These are phyloP conservation scores for Artemisia annua DNA, from an alignment of 129 eudicot species.

Conservation along the genomic window DNA sequence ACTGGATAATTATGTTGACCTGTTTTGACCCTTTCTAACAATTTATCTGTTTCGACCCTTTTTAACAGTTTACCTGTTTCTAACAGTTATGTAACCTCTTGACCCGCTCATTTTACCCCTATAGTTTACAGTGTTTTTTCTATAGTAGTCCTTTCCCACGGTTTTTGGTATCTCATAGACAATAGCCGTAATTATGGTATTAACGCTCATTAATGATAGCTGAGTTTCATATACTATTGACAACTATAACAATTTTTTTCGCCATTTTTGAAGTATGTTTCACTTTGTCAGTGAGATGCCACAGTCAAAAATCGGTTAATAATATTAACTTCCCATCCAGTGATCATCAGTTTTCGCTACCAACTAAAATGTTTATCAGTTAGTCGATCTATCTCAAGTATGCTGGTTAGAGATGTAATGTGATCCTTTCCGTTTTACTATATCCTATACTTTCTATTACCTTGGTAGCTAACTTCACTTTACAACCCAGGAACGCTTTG, in stretches of 20 bases:
- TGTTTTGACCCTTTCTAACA: too few species aligned
- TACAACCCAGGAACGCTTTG: constrained; percentile 71
- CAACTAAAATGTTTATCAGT: neutral
- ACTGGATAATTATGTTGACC: too few species aligned
- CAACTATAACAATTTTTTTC: neutral
- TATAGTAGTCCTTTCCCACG: too few species aligned
- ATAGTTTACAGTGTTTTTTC: too few species aligned
- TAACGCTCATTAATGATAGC: neutral
- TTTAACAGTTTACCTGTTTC: too few species aligned
- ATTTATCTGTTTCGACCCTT: neutral
- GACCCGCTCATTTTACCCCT: too few species aligned
- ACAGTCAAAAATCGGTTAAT: neutral
- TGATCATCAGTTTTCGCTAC: neutral
- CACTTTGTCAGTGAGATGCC: neutral
- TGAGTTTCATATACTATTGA: neutral
- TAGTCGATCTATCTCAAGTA: neutral
- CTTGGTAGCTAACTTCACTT: constrained; percentile 70
- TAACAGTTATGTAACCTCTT: too few species aligned
- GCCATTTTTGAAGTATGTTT: neutral
- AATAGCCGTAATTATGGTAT: too few species aligned
- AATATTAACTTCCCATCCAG: neutral
- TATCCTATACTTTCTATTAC: constrained; percentile 30
- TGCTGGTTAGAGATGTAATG: neutral
- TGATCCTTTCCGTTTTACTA: neutral
- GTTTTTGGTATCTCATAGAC: too few species aligned